Evolutionary conservation across 2,329 filamentous ascomycete species (phyloP), one percentile per base, ranked within the genome.

Genomic region (Colletotrichum eremochloae): DNA sequence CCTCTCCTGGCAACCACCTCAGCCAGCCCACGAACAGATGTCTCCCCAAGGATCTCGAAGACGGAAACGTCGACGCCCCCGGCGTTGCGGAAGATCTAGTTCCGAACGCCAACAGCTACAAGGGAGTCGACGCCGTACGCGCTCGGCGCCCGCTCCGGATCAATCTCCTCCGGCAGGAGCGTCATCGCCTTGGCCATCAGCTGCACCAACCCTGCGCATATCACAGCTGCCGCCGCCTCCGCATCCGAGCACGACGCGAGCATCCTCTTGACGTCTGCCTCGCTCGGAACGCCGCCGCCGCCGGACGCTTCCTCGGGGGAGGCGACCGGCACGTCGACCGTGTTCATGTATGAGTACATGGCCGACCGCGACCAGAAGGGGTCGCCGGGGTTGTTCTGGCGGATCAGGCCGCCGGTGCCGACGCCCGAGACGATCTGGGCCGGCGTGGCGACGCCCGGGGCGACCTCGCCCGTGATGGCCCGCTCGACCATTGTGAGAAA

Each of bases 351-450:
- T 2, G 82, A 79, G 70, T 87, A 89, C 48, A 88, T 79, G 0
- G 86, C 82, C 0, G 85, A 86, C 7, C 82, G 83, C 12, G 85
- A 82, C 87, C 87, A 89, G 77, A 88, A 89, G 0, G 87, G 86
- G 71, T 89, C 87, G 0, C 83, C 80, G 0, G 86, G 84, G 65
- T 84, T 80, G 76, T 88, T 89, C 75, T 89, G 88, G 6, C 78
- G 78, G 15, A 87, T 82, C 20, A 89, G 80, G 0, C 88, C 88
- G 24, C 88, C 88, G 0, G 87, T 89, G 14, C 87, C 87, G 15
- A 88, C 84, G 8, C 87, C 86, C 29, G 87, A 83, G n/a, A 87
- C 80, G 24, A 89, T 76, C 73, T 88, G 87, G 0, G 85, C 74
- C 0, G 87, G 87, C 44, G 84, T 79, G 6, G 65, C 65, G 6